Percentiles rank a stretch among this genome's conserved stretches.
These are phyloP conservation scores for Danielozyma ontarioensis DNA, from an alignment of 805 yeast species.

Conservation along the genomic window DNA sequence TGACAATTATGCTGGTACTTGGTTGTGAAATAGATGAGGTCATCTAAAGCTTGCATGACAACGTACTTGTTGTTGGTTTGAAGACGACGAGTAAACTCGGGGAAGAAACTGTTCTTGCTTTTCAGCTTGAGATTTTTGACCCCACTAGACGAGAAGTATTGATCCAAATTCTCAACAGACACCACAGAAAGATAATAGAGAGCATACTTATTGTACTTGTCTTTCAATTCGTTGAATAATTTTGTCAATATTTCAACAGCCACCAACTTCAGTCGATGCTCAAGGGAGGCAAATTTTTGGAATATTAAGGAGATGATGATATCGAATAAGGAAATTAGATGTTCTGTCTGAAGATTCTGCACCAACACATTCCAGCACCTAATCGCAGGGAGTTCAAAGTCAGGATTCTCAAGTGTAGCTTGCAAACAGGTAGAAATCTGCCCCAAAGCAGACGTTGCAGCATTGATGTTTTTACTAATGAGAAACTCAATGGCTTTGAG, in stretches of 20 bases:
- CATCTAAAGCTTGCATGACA: slow-evolving; percentile 65
- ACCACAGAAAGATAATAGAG: slow-evolving; percentile 53
- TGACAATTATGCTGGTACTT: slow-evolving; percentile 48
- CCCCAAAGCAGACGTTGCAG: slow-evolving; percentile 56
- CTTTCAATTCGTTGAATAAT: slow-evolving; percentile 25
- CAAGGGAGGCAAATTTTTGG: slow-evolving; percentile 58
- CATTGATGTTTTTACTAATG: slow-evolving; percentile 51
- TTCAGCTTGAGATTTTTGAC: slow-evolving; percentile 16
- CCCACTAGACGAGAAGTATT: slow-evolving; percentile 11
- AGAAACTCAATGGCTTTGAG: slow-evolving; percentile 70
- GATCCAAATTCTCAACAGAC: slow-evolving; percentile 20
- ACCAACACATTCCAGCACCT: slow-evolving; percentile 65
- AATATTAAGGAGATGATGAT: slow-evolving; percentile 67
- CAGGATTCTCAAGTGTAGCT: slow-evolving; percentile 61
- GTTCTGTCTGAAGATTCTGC: slow-evolving; percentile 47
- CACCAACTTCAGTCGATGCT: slow-evolving; percentile 41
- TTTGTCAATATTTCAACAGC: slow-evolving; percentile 48
- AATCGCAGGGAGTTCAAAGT: slow-evolving; percentile 57
- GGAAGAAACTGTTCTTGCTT: slow-evolving; percentile 33
- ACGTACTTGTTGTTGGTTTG: slow-evolving; percentile 64
- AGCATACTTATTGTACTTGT: slow-evolving; percentile 37
- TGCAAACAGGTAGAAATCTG: slow-evolving; percentile 85
- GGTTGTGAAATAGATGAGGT: slow-evolving; percentile 49
- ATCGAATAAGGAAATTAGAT: slow-evolving; percentile 64
- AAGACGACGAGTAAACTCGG: slow-evolving; percentile 52